These are phyloP conservation scores for Suillus sp. DNA, from an alignment of 768 basidiomycete genomes.

Conservation along the genomic window DNA sequence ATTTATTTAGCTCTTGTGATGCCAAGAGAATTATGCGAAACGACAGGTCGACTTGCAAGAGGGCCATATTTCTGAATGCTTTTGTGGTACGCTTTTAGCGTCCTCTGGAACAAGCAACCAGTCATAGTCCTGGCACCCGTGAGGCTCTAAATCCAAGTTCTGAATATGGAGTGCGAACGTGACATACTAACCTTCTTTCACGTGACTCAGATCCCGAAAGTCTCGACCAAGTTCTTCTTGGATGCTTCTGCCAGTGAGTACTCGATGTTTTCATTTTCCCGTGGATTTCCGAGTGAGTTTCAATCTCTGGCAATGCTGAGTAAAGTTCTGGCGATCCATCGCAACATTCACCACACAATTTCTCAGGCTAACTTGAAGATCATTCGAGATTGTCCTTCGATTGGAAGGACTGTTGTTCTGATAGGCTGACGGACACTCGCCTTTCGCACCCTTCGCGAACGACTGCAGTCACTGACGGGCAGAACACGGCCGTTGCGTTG, in stretches of 20 bases:
- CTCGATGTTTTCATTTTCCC: background rate
- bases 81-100: slow-evolving; percentile 56
- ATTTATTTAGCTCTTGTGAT: no score
- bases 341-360: background rate
- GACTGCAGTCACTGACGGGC: no score
- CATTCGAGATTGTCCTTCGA: background rate
- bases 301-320: background rate
- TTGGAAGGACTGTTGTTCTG: background rate
- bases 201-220: background rate
- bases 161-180: background rate
- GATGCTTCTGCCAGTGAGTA: background rate
- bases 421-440: background rate
- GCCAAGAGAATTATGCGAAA: background rate
- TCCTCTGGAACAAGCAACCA: slow-evolving; percentile 58
- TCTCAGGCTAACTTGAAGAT: background rate
- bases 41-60: background rate
- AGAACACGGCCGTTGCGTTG: background rate
- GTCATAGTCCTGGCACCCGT: slow-evolving; percentile 61
- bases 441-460: background rate
- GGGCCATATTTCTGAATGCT: slow-evolving; percentile 44
- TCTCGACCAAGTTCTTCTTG: background rate
- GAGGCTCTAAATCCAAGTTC: background rate
- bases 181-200: background rate
- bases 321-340: background rate
- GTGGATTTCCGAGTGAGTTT: background rate